Conservation (phyloP, 129 eudicot species). For the Artemisia annua region DNA sequence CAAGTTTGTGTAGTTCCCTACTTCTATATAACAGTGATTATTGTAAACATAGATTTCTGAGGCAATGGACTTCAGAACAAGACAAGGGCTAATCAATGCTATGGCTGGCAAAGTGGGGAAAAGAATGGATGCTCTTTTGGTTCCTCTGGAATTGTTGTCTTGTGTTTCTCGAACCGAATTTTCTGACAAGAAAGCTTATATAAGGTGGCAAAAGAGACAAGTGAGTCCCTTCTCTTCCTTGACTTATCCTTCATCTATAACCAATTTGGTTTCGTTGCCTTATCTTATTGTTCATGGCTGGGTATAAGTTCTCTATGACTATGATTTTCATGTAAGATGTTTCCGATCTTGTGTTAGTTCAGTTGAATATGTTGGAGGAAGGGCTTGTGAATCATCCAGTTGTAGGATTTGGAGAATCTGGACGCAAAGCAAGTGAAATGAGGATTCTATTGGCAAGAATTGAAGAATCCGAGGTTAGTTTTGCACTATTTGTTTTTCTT, state of each 20-base stretch:
- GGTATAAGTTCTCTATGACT: conserved; percentile 11
- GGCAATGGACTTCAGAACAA: conserved; percentile 92
- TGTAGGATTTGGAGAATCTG: conserved; percentile 97
- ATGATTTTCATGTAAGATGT: conserved; percentile 33
- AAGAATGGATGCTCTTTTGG: conserved; percentile 93
- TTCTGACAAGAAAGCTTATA: conserved; percentile 95
- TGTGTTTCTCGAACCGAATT: conserved; percentile 94
- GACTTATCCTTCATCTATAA: neutral
- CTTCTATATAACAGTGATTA: conserved; percentile 3
- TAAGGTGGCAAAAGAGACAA: conserved; percentile 99
- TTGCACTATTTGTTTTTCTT: conserved; percentile 15
- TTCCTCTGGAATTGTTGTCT: conserved; percentile 85
- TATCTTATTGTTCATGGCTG: conserved; percentile 3
- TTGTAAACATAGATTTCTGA: conserved; percentile 75
- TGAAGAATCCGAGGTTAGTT: conserved; percentile 94
- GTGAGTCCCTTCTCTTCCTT: conserved; percentile 50
- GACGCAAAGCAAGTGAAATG: conserved; percentile 85
- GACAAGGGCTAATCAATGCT: conserved; percentile 92
- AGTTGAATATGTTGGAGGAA: conserved; percentile 97
- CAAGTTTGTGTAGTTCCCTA: no score
- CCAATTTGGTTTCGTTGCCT: conserved; percentile 5
- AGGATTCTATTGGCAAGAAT: conserved; percentile 90
- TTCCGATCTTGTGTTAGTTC: conserved; percentile 67
- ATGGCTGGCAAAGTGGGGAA: conserved; percentile 89
- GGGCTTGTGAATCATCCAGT: conserved; percentile 95